phyloP scores from a whole-genome alignment of 2,329 filamentous ascomycete species.

The Verticillium isaacii region DNA sequence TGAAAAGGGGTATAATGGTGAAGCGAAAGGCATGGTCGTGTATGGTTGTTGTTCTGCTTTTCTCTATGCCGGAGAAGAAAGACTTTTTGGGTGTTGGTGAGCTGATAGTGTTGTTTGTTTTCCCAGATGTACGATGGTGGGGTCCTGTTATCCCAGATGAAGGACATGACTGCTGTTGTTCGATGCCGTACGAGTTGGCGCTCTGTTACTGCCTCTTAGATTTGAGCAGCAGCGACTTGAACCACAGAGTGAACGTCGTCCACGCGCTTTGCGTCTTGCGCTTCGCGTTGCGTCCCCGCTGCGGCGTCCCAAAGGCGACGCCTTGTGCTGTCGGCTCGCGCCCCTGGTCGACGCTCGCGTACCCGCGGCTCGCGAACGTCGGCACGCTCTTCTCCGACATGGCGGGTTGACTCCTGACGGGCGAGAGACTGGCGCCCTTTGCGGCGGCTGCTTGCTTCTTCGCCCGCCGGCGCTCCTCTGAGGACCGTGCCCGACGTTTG shows the following conservation, averaged over 20 bases:
- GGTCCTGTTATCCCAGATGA: neutral
- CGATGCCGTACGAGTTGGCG: neutral
- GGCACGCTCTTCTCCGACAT: slow-evolving; percentile 31
- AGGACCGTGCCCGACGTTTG: neutral
- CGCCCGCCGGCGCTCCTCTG: neutral
- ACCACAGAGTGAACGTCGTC: slow-evolving; percentile 60
- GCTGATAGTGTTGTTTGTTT: neutral
- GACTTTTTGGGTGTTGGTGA: neutral
- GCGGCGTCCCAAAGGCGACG: slow-evolving; percentile 36
- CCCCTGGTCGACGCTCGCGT: slow-evolving; percentile 33
- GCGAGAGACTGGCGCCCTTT: neutral
- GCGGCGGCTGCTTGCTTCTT: neutral
- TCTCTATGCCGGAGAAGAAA: neutral
- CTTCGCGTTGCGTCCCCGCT: slow-evolving; percentile 46
- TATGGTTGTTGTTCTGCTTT: neutral
- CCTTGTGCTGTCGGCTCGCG: slow-evolving; percentile 22
- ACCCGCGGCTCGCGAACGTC: slow-evolving; percentile 39
- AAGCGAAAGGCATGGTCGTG: neutral
- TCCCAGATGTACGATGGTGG: neutral
- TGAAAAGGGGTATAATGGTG: neutral
- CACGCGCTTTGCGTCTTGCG: slow-evolving; percentile 57
- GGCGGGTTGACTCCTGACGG: slow-evolving; percentile 19
- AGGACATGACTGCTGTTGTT: too few species aligned
- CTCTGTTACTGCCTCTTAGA: neutral
- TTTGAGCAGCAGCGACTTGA: slow-evolving; percentile 20